phyloP scores from a whole-genome alignment of 1,139 yeast genomes.

The Pichia sp. region DNA sequence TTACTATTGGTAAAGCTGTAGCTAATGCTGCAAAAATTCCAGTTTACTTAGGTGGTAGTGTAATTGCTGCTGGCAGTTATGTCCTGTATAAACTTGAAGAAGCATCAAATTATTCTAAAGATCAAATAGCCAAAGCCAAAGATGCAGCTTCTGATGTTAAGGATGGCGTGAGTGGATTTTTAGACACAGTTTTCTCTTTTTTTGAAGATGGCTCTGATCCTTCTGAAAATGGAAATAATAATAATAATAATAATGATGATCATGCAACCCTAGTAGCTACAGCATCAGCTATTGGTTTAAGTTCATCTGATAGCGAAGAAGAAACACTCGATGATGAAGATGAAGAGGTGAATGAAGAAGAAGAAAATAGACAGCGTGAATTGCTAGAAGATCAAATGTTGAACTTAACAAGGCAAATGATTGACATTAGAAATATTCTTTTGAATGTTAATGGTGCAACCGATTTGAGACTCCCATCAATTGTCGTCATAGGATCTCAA shows the following conservation, averaged over 20 bases:
- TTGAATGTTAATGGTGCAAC: slow-evolving; percentile 69
- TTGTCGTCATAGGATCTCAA: slow-evolving; percentile 96
- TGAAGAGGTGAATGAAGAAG: slow-evolving; percentile 35
- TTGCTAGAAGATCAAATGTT: slow-evolving; percentile 71
- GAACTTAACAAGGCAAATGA: slow-evolving; percentile 88
- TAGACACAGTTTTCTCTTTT: slow-evolving; percentile 23
- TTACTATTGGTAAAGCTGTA: slow-evolving; percentile 47
- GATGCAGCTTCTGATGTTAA: slow-evolving; percentile 44
- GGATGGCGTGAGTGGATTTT: slow-evolving; percentile 40
- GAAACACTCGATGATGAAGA: slow-evolving; percentile 35
- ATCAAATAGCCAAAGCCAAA: slow-evolving; percentile 52
- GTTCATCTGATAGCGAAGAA: slow-evolving; percentile 21
- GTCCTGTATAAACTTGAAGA: slow-evolving; percentile 88
- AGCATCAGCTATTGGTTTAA: slow-evolving; percentile 14
- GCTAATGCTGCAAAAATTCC: slow-evolving; percentile 59
- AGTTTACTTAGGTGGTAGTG: slow-evolving; percentile 80
- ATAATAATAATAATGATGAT: slow-evolving; percentile 19
- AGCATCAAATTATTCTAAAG: slow-evolving; percentile 66
- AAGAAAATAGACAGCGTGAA: slow-evolving; percentile 35
- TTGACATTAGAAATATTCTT: slow-evolving; percentile 79
- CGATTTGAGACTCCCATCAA: slow-evolving; percentile 78
- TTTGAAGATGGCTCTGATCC: slow-evolving; percentile 19
- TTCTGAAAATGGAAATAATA: slow-evolving; percentile 21
- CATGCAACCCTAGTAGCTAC: slow-evolving; percentile 9
- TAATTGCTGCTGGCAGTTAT: slow-evolving; percentile 93